phyloP scores from a whole-genome alignment of 495 filamentous ascomycete species.

The Penicillium desertorum region DNA sequence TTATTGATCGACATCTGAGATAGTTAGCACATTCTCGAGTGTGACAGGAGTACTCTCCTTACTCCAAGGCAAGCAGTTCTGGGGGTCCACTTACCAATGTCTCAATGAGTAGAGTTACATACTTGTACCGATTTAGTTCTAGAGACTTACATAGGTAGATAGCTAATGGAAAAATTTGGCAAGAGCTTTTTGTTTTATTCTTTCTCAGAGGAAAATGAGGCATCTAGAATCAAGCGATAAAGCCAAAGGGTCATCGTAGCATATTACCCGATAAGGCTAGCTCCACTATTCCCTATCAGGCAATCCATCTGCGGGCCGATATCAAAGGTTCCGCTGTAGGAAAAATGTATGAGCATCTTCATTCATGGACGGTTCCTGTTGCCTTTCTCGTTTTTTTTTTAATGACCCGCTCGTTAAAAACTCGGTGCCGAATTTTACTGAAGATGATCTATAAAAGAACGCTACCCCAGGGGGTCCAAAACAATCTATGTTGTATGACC shows the following conservation, averaged over 20 bases:
- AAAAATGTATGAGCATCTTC: not conserved
- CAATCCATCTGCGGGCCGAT: slow-evolving; percentile 20
- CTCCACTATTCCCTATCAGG: slow-evolving; percentile 20
- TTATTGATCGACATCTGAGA: not conserved
- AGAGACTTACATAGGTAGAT: too few species aligned
- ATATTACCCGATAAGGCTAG: slow-evolving; percentile 34
- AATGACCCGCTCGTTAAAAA: slow-evolving; percentile 6
- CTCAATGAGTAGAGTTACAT: too few species aligned
- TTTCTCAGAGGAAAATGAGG: not conserved
- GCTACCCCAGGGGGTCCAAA: not conserved
- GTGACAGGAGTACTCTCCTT: not conserved
- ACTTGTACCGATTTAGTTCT: too few species aligned
- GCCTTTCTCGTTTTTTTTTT: slow-evolving; percentile 3
- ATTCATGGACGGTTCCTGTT: slow-evolving; percentile 5
- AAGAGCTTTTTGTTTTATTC: too few species aligned
- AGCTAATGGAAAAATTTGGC: too few species aligned
- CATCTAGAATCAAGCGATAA: not conserved
- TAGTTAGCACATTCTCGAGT: not conserved
- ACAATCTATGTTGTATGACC: not conserved
- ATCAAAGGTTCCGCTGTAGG: slow-evolving; percentile 5
- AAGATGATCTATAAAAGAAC: slow-evolving; percentile 20
- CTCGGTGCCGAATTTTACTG: slow-evolving; percentile 2
- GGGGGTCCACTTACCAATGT: not conserved
- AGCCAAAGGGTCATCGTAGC: slow-evolving; percentile 22
- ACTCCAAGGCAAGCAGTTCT: not conserved